phyloP scores from a whole-genome alignment of 805 yeast genomes.

The Schizosaccharomyces octosporus region DNA sequence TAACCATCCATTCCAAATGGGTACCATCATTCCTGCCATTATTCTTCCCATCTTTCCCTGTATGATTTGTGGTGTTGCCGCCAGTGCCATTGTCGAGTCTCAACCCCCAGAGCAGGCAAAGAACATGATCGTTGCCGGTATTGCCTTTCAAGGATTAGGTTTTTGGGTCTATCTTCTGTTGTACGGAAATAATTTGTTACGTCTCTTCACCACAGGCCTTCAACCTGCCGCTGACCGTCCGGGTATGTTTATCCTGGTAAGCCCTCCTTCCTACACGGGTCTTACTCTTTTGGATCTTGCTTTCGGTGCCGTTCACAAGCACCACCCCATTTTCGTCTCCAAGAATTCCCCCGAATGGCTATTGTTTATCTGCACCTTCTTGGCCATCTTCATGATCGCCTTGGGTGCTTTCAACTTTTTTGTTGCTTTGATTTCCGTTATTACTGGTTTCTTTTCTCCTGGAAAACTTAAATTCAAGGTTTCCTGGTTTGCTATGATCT shows the following conservation, averaged over 20 bases:
- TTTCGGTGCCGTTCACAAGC: background rate
- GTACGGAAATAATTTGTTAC: background rate
- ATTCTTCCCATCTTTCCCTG: slow-evolving; percentile 1
- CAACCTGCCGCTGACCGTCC: background rate
- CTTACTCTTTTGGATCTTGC: background rate
- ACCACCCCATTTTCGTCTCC: background rate
- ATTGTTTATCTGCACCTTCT: background rate
- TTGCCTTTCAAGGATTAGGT: slow-evolving; percentile 1
- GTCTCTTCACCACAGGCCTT: background rate
- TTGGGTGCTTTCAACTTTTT: background rate
- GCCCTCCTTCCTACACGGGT: slow-evolving; percentile 2
- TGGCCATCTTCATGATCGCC: background rate
- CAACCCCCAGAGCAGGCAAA: background rate
- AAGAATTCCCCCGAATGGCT: background rate
- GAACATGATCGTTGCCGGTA: background rate
- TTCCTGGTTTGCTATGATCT: background rate
- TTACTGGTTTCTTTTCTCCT: background rate
- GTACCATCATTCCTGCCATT: background rate
- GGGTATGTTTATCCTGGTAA: background rate
- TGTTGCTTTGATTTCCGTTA: background rate
- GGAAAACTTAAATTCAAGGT: background rate
- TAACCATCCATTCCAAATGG: background rate
- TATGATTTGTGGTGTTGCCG: slow-evolving; percentile 1
- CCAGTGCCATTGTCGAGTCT: slow-evolving; percentile 1
- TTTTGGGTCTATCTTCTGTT: background rate